These are phyloP conservation scores for Oenanthe sinensis DNA, from an alignment of 129 eudicot genomes.

Conservation along the genomic window DNA sequence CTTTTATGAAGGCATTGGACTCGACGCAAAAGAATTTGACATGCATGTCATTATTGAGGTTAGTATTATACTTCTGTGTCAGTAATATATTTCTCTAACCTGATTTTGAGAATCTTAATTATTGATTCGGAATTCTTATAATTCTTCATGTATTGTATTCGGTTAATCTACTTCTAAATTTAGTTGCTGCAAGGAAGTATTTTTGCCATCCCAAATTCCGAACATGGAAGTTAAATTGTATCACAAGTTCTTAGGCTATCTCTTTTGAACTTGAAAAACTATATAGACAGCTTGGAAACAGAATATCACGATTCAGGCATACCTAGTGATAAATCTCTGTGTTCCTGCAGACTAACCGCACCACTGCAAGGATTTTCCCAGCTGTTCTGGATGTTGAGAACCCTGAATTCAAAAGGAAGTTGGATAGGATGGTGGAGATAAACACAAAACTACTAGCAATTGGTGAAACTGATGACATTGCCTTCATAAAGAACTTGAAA, in stretches of 20 bases:
- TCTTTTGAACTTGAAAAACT: not conserved
- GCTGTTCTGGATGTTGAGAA: slow-evolving; percentile 97
- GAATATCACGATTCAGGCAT: not conserved
- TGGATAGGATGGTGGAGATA: slow-evolving; percentile 85
- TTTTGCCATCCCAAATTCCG: too few relatives aligned
- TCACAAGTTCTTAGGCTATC: not conserved
- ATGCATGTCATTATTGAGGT: slow-evolving; percentile 95
- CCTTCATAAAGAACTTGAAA: slow-evolving; percentile 83
- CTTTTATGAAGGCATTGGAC: slow-evolving; percentile 97
- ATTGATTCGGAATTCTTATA: not conserved
- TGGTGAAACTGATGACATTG: slow-evolving; percentile 61
- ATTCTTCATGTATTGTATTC: not conserved
- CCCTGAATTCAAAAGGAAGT: slow-evolving; percentile 91
- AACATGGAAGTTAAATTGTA: not conserved
- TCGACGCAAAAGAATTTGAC: slow-evolving; percentile 86
- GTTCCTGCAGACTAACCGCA: slow-evolving; percentile 82
- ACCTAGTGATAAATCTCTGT: not conserved
- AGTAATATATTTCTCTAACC: not conserved
- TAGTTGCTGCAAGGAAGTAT: not conserved
- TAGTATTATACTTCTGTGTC: not conserved
- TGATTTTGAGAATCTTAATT: not conserved
- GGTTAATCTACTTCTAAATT: not conserved
- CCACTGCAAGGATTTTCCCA: slow-evolving; percentile 94
- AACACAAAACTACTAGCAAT: slow-evolving; percentile 59
- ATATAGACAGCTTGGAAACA: not conserved